Evolutionary conservation across 768 basidiomycete genomes (phyloP).

Genomic region (Collybiopsis confluens): DNA sequence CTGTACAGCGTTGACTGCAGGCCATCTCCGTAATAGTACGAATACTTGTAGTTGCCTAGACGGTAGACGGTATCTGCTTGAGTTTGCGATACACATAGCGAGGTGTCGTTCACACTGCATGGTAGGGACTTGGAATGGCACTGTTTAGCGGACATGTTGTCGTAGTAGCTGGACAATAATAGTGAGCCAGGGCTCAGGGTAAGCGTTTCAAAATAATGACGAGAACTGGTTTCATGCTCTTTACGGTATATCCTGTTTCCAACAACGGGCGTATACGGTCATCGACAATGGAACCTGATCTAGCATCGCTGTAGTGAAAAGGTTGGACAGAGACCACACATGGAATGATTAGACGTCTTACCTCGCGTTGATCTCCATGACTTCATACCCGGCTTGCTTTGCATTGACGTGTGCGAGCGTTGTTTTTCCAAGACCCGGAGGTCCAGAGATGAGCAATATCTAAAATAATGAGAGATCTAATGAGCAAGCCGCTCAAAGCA

Average conservation of each 20-base stretch:
- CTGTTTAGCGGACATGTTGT: too few relatives aligned
- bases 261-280: constrained; percentile 88
- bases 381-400: constrained; percentile 88
- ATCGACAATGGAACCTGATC: constrained; percentile 82
- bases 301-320: constrained; percentile 67
- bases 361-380: constrained; percentile 96
- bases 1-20: too few relatives aligned
- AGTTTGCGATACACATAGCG: too few relatives aligned
- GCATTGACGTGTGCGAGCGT: constrained; percentile 93
- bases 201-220: too few relatives aligned
- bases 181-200: too few relatives aligned
- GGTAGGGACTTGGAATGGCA: too few relatives aligned
- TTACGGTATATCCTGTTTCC: constrained; percentile 77
- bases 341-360: too few relatives aligned
- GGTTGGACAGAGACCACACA: constrained; percentile 7
- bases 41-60: too few relatives aligned
- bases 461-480: constrained; percentile 24
- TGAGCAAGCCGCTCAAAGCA: not conserved
- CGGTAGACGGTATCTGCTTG: too few relatives aligned
- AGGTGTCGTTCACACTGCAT: too few relatives aligned
- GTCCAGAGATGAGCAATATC: constrained; percentile 94
- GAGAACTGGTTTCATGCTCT: constrained; percentile 81
- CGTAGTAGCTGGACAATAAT: too few relatives aligned
- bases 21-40: too few relatives aligned
- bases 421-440: constrained; percentile 95